These are phyloP conservation scores for Ascocoryne sarcoides DNA, from an alignment of 2,329 filamentous ascomycete species.

Conservation along the genomic window DNA sequence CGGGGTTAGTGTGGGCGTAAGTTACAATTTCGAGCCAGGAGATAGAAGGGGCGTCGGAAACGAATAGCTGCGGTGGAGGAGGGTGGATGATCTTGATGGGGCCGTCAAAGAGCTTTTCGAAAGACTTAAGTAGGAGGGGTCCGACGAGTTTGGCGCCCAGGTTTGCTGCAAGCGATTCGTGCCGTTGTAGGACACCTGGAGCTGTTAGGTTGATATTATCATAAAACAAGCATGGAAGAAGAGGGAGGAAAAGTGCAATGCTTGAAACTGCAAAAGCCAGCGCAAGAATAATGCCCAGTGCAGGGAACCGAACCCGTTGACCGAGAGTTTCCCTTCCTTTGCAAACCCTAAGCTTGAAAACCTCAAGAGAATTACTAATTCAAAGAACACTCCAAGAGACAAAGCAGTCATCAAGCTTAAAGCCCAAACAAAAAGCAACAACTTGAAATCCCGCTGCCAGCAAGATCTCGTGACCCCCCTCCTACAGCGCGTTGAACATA, in stretches of 20 bases:
- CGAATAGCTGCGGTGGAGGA: conserved; percentile 29
- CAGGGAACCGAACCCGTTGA: too few relatives aligned
- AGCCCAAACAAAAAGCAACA: not conserved
- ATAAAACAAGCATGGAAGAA: not conserved
- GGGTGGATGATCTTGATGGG: conserved; percentile 46
- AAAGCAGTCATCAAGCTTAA: not conserved
- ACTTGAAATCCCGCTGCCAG: conserved; percentile 1
- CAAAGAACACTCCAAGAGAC: too few relatives aligned
- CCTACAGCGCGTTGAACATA: conserved; percentile 21
- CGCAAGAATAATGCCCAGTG: too few relatives aligned
- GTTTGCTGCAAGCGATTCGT: conserved; percentile 80
- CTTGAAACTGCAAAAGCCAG: too few relatives aligned
- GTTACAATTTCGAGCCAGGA: conserved; percentile 82
- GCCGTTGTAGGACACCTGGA: conserved; percentile 65
- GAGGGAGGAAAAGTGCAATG: not conserved
- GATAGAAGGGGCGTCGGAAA: conserved; percentile 53
- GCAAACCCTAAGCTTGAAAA: too few relatives aligned
- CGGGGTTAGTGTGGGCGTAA: conserved; percentile 71
- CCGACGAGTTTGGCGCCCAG: conserved; percentile 76
- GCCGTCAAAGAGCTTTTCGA: conserved; percentile 79
- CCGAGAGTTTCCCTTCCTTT: too few relatives aligned
- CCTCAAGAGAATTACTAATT: too few relatives aligned
- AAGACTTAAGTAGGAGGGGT: conserved; percentile 74
- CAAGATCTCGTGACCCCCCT: not conserved
- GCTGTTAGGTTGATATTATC: too few relatives aligned